Evolutionary conservation across 2,329 filamentous ascomycete species (phyloP), one percentile per base, ranked within the genome.

Genomic region (Xylaria sp.): DNA sequence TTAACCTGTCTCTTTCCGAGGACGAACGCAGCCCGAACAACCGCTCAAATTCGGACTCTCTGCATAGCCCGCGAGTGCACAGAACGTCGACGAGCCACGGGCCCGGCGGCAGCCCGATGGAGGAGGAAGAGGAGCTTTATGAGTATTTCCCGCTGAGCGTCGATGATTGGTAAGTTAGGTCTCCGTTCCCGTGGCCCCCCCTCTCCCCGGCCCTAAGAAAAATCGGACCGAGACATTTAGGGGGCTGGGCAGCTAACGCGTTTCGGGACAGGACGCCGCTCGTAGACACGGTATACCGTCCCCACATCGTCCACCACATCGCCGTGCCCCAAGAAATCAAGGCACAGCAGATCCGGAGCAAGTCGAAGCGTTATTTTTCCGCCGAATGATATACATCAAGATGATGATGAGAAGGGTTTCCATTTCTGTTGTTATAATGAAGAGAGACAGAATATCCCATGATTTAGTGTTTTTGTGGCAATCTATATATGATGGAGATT

Each of bases 141-240:
- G 92, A 97, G 74, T 97, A 97, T 69, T 97, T 97, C 61, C 92
- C 92, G 0, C 78, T 97, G 16, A 92, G 89, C 44, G 76, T 96
- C 54, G 92, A 97, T 70, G 92, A 97, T 67, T 97, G 89, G 89
- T 83, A 70, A 66, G 74, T 68, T 6, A 70, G 65, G 74, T 68
- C 6, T 29, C 26, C 19, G 22, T 7, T n/a, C 20, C 22, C 22
- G 20, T 3, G 18, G 17, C 16, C 2, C 17, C 4, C 6, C 46
- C 4, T 3, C n/a, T 13, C 1, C 4, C 19, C 2, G 9, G 17
- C 20, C 17, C 13, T n/a, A n/a, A n/a, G n/a, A n/a, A n/a, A n/a
- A n/a, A n/a, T n/a, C n/a, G n/a, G n/a, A n/a, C n/a, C n/a, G n/a
- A n/a, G n/a, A n/a, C n/a, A n/a, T n/a, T n/a, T n/a, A n/a, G n/a